Evolutionary conservation across 106 monocot species (phyloP).

Genomic region (Acorus calamus): DNA sequence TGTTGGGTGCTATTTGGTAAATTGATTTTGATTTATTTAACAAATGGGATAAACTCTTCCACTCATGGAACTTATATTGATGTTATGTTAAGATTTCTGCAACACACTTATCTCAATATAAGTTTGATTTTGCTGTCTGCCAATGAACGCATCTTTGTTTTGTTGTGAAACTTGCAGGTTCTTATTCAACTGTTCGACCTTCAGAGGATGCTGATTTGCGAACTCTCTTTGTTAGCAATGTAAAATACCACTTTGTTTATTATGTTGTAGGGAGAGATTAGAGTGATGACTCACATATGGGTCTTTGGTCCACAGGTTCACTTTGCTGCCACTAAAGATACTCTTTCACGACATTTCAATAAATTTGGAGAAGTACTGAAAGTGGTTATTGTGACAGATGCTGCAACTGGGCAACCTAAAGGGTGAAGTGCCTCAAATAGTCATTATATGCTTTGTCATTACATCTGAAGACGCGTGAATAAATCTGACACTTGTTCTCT

Average conservation of each 20-base stretch:
- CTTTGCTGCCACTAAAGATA: conserved; percentile 89
- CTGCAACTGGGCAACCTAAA: conserved; percentile 72
- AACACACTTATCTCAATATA: too few species aligned
- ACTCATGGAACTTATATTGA: too few species aligned
- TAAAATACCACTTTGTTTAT: conserved; percentile 8
- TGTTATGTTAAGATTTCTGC: too few species aligned
- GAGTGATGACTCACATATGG: neutral
- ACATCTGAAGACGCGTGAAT: too few species aligned
- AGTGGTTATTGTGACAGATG: conserved; percentile 78
- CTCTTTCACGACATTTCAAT: conserved; percentile 86
- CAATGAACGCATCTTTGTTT: neutral
- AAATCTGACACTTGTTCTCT: neutral
- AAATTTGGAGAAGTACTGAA: conserved; percentile 95
- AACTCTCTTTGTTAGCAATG: conserved; percentile 57
- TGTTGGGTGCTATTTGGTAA: too few species aligned
- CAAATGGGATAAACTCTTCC: too few species aligned
- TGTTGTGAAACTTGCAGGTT: conserved; percentile 24
- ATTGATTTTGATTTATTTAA: too few species aligned
- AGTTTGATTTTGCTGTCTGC: neutral
- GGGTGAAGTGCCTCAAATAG: conserved; percentile 36
- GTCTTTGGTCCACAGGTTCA: conserved; percentile 47
- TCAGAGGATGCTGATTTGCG: conserved; percentile 54
- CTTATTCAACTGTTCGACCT: conserved; percentile 38
- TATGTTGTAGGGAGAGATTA: neutral
- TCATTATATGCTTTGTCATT: too few species aligned